Percentiles rank a stretch among this genome's conserved stretches.
These are phyloP conservation scores for Oidiodendron maius DNA, from an alignment of 495 filamentous ascomycete species.

Conservation along the genomic window DNA sequence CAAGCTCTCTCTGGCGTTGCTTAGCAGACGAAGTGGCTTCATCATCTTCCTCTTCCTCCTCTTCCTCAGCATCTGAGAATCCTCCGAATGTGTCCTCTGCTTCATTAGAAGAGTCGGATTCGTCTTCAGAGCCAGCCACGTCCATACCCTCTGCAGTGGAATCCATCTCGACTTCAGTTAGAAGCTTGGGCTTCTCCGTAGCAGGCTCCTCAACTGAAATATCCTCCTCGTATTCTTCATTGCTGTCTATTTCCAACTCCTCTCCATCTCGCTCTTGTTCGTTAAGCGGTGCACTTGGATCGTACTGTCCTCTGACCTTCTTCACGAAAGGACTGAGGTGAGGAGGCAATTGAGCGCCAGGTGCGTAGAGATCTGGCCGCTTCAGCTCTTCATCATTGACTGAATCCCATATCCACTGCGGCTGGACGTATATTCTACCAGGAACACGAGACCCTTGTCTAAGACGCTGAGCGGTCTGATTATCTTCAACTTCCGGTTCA, in stretches of 20 bases:
- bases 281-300: constrained; percentile 74
- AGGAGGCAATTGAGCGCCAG: constrained; percentile 82
- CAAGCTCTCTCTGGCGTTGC: constrained; percentile 80
- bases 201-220: constrained; percentile 29
- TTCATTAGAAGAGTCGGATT: constrained; percentile 31
- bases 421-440: constrained; percentile 86
- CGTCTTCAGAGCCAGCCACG: constrained; percentile 39
- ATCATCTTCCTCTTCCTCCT: constrained; percentile 42
- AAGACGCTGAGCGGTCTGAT: constrained; percentile 47
- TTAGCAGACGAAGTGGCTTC: constrained; percentile 40
- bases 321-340: constrained; percentile 97
- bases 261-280: constrained; percentile 82
- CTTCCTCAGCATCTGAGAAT: constrained; percentile 38
- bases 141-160: constrained; percentile 30
- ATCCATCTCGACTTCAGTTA: constrained; percentile 33
- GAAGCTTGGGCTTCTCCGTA: constrained; percentile 20
- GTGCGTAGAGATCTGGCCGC: constrained; percentile 80
- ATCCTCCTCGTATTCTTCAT: constrained; percentile 30
- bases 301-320: constrained; percentile 74
- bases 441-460: constrained; percentile 64
- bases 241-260: constrained; percentile 51
- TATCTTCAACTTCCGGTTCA: constrained; percentile 51
- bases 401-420: constrained; percentile 98
- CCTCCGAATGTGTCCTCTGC: constrained; percentile 28
- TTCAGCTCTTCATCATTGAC: constrained; percentile 86